phyloP scores from a whole-genome alignment of 1,284 basidiomycete species.

The Sphagnurus paluster region DNA sequence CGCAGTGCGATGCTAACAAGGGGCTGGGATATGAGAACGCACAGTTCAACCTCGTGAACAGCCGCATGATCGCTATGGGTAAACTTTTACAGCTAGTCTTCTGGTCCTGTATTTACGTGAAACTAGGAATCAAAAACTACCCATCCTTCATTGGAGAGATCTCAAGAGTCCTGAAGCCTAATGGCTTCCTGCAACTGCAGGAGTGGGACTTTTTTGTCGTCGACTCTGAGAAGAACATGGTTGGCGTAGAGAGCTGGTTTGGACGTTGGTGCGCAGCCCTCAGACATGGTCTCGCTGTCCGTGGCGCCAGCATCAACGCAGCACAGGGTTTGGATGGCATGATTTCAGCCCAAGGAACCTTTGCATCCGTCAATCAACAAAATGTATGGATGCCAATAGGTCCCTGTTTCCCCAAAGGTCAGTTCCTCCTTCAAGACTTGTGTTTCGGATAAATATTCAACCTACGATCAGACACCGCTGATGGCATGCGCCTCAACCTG shows the following conservation, averaged over 20 bases:
- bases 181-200: conserved; percentile 3
- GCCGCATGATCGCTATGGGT: conserved; percentile 4
- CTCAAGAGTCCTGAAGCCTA: conserved; percentile 1
- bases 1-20: conserved; percentile 5
- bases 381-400: conserved; percentile 13
- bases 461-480: conserved; percentile 2
- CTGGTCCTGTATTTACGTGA: neutral
- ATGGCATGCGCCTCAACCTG: conserved; percentile 9
- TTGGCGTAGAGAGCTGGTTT: conserved; percentile 8
- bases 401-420: conserved; percentile 9
- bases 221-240: conserved; percentile 1
- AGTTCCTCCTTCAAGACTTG: neutral
- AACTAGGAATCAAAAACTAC: conserved; percentile 4
- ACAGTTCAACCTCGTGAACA: conserved; percentile 1
- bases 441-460: neutral
- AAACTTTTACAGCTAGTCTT: neutral
- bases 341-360: conserved; percentile 2
- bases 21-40: neutral
- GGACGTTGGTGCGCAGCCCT: conserved; percentile 9
- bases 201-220: conserved; percentile 10
- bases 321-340: conserved; percentile 8
- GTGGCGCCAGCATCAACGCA: conserved; percentile 4
- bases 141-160: conserved; percentile 2
- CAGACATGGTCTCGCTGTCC: conserved; percentile 3
- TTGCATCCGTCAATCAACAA: conserved; percentile 1